Percentiles rank a stretch among this genome's conserved stretches.
Conservation (phyloP, 1,284 basidiomycete genomes). For the Puccinia novopanici region DNA sequence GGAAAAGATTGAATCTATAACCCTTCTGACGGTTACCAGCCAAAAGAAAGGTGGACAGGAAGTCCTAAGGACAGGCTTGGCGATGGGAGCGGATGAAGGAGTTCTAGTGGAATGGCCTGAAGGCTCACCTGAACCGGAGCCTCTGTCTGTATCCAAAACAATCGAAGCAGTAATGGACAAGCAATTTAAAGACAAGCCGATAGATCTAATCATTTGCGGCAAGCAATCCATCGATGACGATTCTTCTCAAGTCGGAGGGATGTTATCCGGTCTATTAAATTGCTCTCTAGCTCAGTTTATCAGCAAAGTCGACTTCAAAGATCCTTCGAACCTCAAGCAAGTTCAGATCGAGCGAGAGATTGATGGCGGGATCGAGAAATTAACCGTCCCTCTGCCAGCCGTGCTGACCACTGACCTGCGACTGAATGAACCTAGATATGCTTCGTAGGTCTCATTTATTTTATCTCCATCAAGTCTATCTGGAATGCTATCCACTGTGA, state of each 20-base stretch:
- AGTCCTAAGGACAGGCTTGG: no score
- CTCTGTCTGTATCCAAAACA: constrained; percentile 81
- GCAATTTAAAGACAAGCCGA: constrained; percentile 66
- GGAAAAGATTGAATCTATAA: constrained; percentile 77
- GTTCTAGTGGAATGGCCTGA: constrained; percentile 88
- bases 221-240: constrained; percentile 99
- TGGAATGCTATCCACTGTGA: background rate
- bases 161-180: constrained; percentile 71
- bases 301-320: constrained; percentile 76
- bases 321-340: constrained; percentile 67
- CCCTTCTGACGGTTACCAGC: no score
- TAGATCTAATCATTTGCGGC: constrained; percentile 90
- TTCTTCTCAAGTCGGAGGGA: no score
- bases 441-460: constrained; percentile 82
- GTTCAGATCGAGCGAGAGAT: constrained; percentile 84
- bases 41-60: no score
- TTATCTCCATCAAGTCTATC: background rate
- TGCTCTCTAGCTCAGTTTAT: no score
- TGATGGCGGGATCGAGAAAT: constrained; percentile 86
- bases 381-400: constrained; percentile 78
- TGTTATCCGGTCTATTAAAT: no score
- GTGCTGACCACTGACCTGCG: constrained; percentile 91
- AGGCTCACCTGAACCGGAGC: constrained; percentile 70
- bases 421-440: constrained; percentile 80
- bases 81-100: no score